Evolutionary conservation across 2,329 filamentous ascomycete species (phyloP).

Genomic region (Sodiomyces alkalinus): DNA sequence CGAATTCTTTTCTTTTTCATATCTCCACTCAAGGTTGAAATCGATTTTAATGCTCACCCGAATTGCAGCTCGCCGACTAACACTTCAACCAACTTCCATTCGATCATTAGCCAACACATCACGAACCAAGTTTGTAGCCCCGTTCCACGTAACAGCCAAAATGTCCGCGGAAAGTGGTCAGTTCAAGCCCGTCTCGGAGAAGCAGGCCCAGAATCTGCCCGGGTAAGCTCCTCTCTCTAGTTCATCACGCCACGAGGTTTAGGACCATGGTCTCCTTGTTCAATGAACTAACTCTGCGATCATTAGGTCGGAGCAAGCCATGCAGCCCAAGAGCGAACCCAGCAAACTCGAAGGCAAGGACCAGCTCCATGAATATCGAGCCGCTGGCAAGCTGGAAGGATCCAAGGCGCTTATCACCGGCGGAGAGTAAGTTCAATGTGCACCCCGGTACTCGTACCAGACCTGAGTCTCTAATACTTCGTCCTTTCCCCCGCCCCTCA

Average conservation of each 20-base stretch:
- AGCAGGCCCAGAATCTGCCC: slow-evolving; percentile 21
- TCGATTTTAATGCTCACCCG: too few species aligned
- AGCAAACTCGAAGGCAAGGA: slow-evolving; percentile 24
- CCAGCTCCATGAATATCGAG: slow-evolving; percentile 21
- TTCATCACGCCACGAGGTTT: too few species aligned
- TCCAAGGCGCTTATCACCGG: slow-evolving; percentile 39
- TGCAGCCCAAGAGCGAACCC: slow-evolving; percentile 23
- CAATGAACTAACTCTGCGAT: not conserved
- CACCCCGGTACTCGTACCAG: too few species aligned
- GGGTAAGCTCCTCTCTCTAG: slow-evolving; percentile 12
- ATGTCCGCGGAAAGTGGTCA: slow-evolving; percentile 15
- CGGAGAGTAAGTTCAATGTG: slow-evolving; percentile 29
- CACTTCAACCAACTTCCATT: too few species aligned
- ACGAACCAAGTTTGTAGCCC: too few species aligned
- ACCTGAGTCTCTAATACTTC: not conserved
- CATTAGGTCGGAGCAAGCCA: slow-evolving; percentile 18
- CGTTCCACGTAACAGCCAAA: too few species aligned
- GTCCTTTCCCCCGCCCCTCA: not conserved
- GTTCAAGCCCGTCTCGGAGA: slow-evolving; percentile 18
- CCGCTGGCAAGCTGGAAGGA: slow-evolving; percentile 31
- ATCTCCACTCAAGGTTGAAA: too few species aligned
- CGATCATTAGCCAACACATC: too few species aligned
- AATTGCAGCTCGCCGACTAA: too few species aligned
- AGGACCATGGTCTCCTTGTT: not conserved
- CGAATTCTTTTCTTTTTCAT: too few species aligned